Evolutionary conservation across 305 asterid genomes (phyloP).

Genomic region (Andrographis paniculata): DNA sequence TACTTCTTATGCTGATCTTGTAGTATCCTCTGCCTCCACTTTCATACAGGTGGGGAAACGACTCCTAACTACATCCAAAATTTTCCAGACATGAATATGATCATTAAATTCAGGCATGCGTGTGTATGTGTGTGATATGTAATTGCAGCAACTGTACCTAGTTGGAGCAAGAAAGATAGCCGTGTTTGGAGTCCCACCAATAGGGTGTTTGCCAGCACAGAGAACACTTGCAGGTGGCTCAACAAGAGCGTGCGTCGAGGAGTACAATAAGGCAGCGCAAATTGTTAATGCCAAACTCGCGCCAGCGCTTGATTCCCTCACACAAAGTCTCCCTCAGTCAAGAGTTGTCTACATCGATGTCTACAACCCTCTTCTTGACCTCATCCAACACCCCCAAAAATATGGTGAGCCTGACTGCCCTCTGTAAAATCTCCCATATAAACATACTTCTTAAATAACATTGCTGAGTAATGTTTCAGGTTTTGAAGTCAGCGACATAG

Average conservation of each 20-base stretch:
- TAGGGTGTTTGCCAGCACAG: conserved; percentile 69
- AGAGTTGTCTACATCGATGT: conserved; percentile 41
- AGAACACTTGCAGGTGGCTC: conserved; percentile 61
- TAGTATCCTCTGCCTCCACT: conserved; percentile 41
- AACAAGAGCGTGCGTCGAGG: conserved; percentile 33
- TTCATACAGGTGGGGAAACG: conserved; percentile 39
- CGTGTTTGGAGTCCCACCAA: conserved; percentile 58
- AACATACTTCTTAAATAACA: not conserved
- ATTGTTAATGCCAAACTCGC: conserved; percentile 45
- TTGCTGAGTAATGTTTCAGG: conserved; percentile 37
- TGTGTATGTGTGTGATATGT: not conserved
- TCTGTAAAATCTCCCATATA: not conserved
- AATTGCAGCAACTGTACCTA: conserved; percentile 43
- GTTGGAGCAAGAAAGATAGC: conserved; percentile 59
- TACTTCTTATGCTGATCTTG: conserved; percentile 49
- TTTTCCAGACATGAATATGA: too few species aligned
- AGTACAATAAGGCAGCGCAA: conserved; percentile 49
- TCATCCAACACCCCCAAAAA: conserved; percentile 44
- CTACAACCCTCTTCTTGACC: conserved; percentile 42
- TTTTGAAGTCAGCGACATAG: conserved; percentile 45
- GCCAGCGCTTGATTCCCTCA: conserved; percentile 26
- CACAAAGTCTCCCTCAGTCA: conserved; percentile 36
- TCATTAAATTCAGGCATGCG: too few species aligned
- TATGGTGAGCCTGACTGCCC: conserved; percentile 31
- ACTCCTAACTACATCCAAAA: not conserved